Conservation (phyloP, 2,329 filamentous ascomycete genomes). For the Emergomyces pasteurianus region DNA sequence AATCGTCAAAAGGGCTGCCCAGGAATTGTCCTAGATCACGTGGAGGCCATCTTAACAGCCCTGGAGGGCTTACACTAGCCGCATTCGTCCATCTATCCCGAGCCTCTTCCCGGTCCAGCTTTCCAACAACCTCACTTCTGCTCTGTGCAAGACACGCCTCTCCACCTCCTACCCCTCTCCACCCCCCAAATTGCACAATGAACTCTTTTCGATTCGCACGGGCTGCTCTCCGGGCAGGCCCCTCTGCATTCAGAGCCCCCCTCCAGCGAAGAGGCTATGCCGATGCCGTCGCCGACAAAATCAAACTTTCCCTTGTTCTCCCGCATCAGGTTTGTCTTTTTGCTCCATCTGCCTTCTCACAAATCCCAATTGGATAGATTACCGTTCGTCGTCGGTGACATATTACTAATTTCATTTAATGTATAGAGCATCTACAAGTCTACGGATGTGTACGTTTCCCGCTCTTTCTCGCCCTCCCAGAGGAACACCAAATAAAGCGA, state of each 20-base stretch:
- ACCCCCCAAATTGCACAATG: constrained; percentile 46
- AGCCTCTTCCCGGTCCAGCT: constrained; percentile 1
- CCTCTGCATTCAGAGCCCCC: constrained; percentile 62
- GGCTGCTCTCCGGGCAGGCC: constrained; percentile 71
- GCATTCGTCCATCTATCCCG: neutral
- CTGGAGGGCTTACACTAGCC: neutral
- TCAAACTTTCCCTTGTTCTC: constrained; percentile 95
- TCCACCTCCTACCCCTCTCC: constrained; percentile 12
- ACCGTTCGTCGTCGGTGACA: neutral
- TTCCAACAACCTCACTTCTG: constrained; percentile 7
- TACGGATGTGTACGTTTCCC: constrained; percentile 52
- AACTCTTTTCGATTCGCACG: constrained; percentile 89
- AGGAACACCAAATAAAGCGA: too few species aligned
- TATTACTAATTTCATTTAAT: constrained; percentile 15
- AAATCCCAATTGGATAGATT: constrained; percentile 1
- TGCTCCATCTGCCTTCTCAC: constrained; percentile 6
- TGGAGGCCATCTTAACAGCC: too few species aligned
- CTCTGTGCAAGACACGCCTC: constrained; percentile 2
- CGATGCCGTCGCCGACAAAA: constrained; percentile 79
- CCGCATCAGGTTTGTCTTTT: constrained; percentile 80
- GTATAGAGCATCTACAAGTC: constrained; percentile 57
- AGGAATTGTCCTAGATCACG: neutral
- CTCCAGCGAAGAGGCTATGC: constrained; percentile 84
- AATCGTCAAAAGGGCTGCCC: too few species aligned
- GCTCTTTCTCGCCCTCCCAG: too few species aligned